These are phyloP conservation scores for Eucalyptus pauciflora DNA, from an alignment of 345 rosid genomes.

Conservation along the genomic window DNA sequence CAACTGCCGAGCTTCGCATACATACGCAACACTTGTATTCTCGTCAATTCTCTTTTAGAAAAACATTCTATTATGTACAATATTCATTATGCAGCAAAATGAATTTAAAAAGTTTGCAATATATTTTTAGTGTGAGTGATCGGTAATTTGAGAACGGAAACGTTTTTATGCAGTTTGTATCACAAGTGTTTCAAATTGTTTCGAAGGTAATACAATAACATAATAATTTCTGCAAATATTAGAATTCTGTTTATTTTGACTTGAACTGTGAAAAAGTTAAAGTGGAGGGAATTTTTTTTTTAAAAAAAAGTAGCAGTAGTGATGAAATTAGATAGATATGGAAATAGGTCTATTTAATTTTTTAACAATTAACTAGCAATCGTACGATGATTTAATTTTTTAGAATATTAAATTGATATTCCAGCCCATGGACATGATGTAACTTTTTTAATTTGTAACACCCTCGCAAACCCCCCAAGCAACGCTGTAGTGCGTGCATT, in stretches of 20 bases:
- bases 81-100: background rate
- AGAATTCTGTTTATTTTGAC: too few relatives aligned
- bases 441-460: too few relatives aligned
- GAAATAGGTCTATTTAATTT: background rate
- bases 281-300: background rate
- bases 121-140: rapidly evolving
- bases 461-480: too few relatives aligned
- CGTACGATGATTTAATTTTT: background rate
- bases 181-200: background rate
- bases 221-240: too few relatives aligned
- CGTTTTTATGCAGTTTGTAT: background rate
- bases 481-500: background rate
- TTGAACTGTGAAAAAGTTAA: background rate
- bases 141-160: background rate
- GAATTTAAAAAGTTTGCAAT: background rate
- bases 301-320: background rate
- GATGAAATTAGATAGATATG: background rate
- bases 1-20: rapidly evolving
- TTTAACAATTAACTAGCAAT: too few relatives aligned
- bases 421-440: background rate
- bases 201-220: background rate
- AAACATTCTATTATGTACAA: too few relatives aligned
- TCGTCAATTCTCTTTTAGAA: too few relatives aligned
- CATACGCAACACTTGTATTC: rapidly evolving
- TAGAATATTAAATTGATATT: too few relatives aligned